Evolutionary conservation across 441 rosid species (phyloP).

Genomic region (Syzygium malaccense): DNA sequence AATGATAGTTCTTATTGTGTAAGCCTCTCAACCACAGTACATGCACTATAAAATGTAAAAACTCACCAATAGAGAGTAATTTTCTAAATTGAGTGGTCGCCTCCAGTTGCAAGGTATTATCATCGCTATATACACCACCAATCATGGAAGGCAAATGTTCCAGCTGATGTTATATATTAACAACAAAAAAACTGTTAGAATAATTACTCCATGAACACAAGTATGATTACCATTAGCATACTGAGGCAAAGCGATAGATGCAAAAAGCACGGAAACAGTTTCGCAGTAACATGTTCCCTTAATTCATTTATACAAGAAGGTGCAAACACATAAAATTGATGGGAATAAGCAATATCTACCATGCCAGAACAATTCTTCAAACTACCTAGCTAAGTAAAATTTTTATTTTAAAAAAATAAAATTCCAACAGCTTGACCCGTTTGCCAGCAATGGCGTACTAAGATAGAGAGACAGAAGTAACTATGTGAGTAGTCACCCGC

Average conservation of each 20-base stretch:
- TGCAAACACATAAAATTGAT: background rate
- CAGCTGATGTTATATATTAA: slow-evolving; percentile 31
- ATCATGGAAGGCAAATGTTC: slow-evolving; percentile 74
- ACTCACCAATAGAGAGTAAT: slow-evolving; percentile 66
- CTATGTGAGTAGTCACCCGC: background rate
- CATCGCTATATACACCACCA: slow-evolving; percentile 62
- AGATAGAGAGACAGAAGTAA: background rate
- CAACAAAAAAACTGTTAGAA: background rate
- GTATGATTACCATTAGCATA: background rate
- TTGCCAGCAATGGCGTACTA: background rate
- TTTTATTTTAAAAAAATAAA: background rate
- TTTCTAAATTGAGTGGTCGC: slow-evolving; percentile 77
- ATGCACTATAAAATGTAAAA: background rate
- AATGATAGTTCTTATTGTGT: background rate
- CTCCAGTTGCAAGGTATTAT: slow-evolving; percentile 56
- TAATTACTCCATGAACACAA: background rate
- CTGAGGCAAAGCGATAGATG: background rate
- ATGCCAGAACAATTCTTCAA: background rate
- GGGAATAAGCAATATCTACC: background rate
- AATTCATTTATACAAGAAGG: background rate
- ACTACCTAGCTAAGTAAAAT: background rate
- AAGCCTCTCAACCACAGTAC: background rate
- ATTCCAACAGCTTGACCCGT: background rate
- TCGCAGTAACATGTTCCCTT: background rate
- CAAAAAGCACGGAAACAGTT: background rate